A percentile compares a stretch with the other conserved stretches of the same genome.
Conservation (phyloP, 805 yeast species). For the Monosporozyma unispora region DNA sequence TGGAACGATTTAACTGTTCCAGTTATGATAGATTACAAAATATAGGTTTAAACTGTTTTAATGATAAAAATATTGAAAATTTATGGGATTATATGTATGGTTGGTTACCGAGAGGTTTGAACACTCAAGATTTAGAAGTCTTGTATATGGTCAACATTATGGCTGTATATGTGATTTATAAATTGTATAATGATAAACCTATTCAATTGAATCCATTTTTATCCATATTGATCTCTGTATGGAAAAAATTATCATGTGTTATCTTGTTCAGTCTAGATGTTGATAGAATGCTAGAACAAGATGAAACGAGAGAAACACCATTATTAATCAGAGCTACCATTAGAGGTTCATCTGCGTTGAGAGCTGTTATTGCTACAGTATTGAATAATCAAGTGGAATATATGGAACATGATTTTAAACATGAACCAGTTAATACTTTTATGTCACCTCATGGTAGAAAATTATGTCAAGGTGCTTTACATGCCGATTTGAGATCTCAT, state of each 20-base stretch:
- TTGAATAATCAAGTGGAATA: constrained; percentile 40
- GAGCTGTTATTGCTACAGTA: constrained; percentile 53
- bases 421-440: constrained; percentile 50
- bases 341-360: constrained; percentile 54
- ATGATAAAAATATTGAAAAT: constrained; percentile 6
- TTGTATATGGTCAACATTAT: constrained; percentile 39
- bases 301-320: constrained; percentile 35
- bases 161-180: constrained; percentile 37
- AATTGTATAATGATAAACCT: constrained; percentile 32
- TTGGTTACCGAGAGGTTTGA: constrained; percentile 30
- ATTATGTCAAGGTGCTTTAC: constrained; percentile 49
- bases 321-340: constrained; percentile 40
- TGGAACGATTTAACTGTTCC: constrained; percentile 19
- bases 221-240: constrained; percentile 45
- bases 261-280: constrained; percentile 53
- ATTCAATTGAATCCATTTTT: constrained; percentile 50
- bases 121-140: constrained; percentile 36
- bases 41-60: background rate
- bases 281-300: constrained; percentile 42
- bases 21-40: constrained; percentile 17
- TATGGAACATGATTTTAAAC: constrained; percentile 47
- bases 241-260: constrained; percentile 59
- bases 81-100: constrained; percentile 30
- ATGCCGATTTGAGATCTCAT: constrained; percentile 48
- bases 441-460: constrained; percentile 61